Conservation (phyloP, 768 basidiomycete species). For the Macrocybe gigantea region DNA sequence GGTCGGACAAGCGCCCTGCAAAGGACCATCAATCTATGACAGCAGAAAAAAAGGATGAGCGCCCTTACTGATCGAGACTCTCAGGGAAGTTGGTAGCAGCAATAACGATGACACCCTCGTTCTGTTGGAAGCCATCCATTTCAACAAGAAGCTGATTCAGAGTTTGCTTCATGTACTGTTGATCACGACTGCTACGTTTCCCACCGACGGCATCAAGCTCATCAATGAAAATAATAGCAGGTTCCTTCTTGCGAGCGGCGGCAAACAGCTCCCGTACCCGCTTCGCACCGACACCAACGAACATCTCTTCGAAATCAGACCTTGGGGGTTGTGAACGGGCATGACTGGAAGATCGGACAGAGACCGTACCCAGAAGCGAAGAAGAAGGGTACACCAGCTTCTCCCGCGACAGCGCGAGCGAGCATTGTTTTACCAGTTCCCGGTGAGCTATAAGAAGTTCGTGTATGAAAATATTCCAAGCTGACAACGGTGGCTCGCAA, state of each 20-base stretch:
- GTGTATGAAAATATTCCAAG: neutral
- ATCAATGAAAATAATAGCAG: constrained; percentile 98
- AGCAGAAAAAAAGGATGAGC: constrained; percentile 1
- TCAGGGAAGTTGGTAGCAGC: constrained; percentile 98
- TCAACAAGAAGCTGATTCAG: constrained; percentile 96
- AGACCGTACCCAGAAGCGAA: constrained; percentile 80
- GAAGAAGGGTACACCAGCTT: constrained; percentile 97
- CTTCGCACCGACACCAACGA: constrained; percentile 92
- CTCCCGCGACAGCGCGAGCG: constrained; percentile 95
- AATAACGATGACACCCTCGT: constrained; percentile 92
- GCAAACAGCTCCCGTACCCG: constrained; percentile 94
- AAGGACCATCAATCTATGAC: constrained; percentile 4
- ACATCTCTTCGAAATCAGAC: constrained; percentile 98
- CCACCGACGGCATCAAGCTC: constrained; percentile 93
- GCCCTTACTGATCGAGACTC: constrained; percentile 77
- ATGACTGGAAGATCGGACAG: constrained; percentile 1
- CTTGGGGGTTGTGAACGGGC: constrained; percentile 26
- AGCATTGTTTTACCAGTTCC: constrained; percentile 98
- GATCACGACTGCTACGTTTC: constrained; percentile 77
- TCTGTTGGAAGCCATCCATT: constrained; percentile 94
- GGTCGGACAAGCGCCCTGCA: constrained; percentile 88
- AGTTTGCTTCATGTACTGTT: constrained; percentile 90
- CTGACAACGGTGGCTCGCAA: constrained; percentile 8
- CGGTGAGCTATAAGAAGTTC: constrained; percentile 42
- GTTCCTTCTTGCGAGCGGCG: constrained; percentile 88